phyloP scores from a whole-genome alignment of 768 basidiomycete species.

The Hypsizygus marmoreus region DNA sequence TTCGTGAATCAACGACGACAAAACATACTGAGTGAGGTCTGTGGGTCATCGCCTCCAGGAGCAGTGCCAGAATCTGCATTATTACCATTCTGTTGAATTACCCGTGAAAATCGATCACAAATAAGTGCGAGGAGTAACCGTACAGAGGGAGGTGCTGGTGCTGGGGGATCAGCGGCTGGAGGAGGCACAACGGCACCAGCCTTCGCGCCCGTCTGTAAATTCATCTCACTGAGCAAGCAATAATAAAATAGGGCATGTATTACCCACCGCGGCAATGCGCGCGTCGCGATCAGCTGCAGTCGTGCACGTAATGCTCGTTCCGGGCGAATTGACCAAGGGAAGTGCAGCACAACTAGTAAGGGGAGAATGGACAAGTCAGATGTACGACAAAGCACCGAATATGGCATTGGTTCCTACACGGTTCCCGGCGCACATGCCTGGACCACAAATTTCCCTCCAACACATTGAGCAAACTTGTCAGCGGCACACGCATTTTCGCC shows the following conservation, averaged over 20 bases:
- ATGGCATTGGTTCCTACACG: slow-evolving; percentile 32
- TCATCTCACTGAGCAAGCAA: too few species aligned
- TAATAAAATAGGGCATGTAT: not conserved
- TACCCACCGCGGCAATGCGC: slow-evolving; percentile 48
- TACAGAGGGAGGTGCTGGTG: not conserved
- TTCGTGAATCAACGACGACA: too few species aligned
- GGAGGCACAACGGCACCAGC: slow-evolving; percentile 15
- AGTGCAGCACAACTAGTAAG: slow-evolving; percentile 52
- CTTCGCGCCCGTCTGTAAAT: slow-evolving; percentile 2
- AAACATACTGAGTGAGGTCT: slow-evolving; percentile 35
- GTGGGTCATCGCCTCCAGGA: slow-evolving; percentile 29
- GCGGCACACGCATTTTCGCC: slow-evolving; percentile 51
- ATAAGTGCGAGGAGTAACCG: not conserved
- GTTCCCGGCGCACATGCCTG: slow-evolving; percentile 36
- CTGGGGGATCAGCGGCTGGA: not conserved
- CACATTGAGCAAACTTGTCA: slow-evolving; percentile 57
- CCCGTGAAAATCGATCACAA: not conserved
- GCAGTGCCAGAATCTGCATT: slow-evolving; percentile 4
- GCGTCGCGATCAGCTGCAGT: slow-evolving; percentile 46
- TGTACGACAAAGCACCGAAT: too few species aligned
- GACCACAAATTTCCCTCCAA: slow-evolving; percentile 43
- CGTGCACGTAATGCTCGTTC: slow-evolving; percentile 55
- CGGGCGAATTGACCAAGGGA: slow-evolving; percentile 49
- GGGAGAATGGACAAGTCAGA: too few species aligned
- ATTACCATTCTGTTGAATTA: not conserved